Percentiles rank a stretch among this genome's conserved stretches.
phyloP scores from a whole-genome alignment of 257 asterid species.

The Solanum chmielewskii region DNA sequence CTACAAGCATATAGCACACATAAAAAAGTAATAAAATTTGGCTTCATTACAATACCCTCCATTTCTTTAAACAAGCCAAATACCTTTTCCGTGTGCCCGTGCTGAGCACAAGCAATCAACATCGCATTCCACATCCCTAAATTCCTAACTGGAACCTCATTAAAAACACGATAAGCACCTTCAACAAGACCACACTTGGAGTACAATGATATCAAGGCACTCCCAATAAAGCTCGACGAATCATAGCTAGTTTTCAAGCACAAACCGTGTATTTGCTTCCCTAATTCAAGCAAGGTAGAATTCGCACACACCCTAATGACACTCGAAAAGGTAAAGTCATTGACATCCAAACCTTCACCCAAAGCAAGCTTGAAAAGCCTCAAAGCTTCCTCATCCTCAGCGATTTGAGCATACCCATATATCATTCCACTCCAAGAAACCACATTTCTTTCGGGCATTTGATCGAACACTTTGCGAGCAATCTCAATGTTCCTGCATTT shows the following conservation, averaged over 20 bases:
- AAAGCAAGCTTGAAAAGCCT: slow-evolving; percentile 56
- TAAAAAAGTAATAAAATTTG: slow-evolving; percentile 69
- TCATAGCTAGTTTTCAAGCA: slow-evolving; percentile 54
- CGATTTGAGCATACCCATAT: slow-evolving; percentile 63
- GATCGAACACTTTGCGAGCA: slow-evolving; percentile 74
- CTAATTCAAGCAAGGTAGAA: slow-evolving; percentile 58
- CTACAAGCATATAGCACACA: slow-evolving; percentile 68
- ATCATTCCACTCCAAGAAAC: slow-evolving; percentile 92
- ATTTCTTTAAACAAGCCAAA: slow-evolving; percentile 51
- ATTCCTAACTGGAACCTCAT: slow-evolving; percentile 41
- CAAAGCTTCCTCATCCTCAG: slow-evolving; percentile 65
- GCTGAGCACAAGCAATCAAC: slow-evolving; percentile 77
- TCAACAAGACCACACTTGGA: slow-evolving; percentile 73
- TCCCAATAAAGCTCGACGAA: slow-evolving; percentile 53
- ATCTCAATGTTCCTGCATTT: slow-evolving; percentile 45
- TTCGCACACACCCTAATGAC: slow-evolving; percentile 80
- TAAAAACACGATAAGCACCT: slow-evolving; percentile 53
- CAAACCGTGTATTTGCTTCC: slow-evolving; percentile 67
- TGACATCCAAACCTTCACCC: slow-evolving; percentile 38
- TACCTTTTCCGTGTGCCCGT: slow-evolving; percentile 40
- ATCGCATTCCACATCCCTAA: slow-evolving; percentile 76
- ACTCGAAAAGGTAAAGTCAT: slow-evolving; percentile 74
- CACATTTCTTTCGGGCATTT: slow-evolving; percentile 73
- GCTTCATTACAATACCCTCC: slow-evolving; percentile 32
- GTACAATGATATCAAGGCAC: slow-evolving; percentile 65